Conservation (phyloP, 352 stramenopile genomes). For the Phytophthora brassicae region DNA sequence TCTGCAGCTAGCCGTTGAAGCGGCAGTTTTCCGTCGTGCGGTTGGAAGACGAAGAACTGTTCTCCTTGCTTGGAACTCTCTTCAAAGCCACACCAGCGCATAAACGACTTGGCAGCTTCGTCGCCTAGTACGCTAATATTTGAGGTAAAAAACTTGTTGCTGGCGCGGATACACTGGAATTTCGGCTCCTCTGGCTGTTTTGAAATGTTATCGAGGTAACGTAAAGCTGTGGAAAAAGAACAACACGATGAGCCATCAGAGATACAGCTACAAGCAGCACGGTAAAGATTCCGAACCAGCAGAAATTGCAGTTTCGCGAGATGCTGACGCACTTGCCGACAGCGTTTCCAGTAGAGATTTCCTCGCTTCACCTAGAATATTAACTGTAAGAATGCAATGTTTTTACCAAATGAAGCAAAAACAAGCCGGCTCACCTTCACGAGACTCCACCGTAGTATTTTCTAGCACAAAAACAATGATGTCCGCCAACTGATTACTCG, state of each 20-base stretch:
- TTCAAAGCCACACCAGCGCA: constrained; percentile 64
- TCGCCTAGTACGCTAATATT: constrained; percentile 43
- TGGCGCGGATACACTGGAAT: constrained; percentile 70
- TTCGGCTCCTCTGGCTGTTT: constrained; percentile 52
- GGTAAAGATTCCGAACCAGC: constrained; percentile 31
- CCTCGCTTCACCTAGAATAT: constrained; percentile 24
- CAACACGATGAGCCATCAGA: constrained; percentile 9
- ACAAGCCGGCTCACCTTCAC: constrained; percentile 18
- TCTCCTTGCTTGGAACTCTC: constrained; percentile 27
- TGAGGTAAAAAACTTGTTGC: constrained; percentile 71
- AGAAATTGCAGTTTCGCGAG: constrained; percentile 30
- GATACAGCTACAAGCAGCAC: too few relatives aligned
- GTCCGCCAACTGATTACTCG: constrained; percentile 72
- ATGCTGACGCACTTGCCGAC: constrained; percentile 8
- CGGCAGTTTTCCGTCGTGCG: constrained; percentile 1
- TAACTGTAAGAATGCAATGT: neutral
- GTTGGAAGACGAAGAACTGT: constrained; percentile 46
- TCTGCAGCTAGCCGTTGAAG: constrained; percentile 23
- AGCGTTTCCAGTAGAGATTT: constrained; percentile 27
- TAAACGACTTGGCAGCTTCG: constrained; percentile 23
- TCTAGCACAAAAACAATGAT: constrained; percentile 50
- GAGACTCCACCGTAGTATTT: constrained; percentile 5
- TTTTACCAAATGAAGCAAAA: neutral
- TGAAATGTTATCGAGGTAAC: constrained; percentile 74
- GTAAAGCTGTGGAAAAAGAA: constrained; percentile 33